phyloP scores from a whole-genome alignment of 148 eudicot species.

The Rhododendron ferrugineum region DNA sequence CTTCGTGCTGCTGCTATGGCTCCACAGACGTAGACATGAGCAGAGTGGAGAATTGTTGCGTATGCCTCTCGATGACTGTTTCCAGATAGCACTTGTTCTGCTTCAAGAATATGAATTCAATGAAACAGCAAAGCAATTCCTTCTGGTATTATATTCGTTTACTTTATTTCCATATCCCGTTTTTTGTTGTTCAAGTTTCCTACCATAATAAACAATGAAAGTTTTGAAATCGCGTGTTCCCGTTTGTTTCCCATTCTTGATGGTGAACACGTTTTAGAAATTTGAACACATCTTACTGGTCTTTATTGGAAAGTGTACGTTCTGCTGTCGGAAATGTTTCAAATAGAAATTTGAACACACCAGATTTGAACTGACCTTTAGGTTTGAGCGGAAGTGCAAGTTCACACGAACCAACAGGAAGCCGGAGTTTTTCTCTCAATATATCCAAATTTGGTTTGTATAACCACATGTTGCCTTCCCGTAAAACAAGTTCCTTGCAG shows the following conservation, averaged over 20 bases:
- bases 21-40: constrained; percentile 71
- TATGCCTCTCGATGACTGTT: constrained; percentile 60
- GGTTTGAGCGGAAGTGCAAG: constrained; percentile 64
- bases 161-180: background rate
- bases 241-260: background rate
- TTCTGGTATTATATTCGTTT: background rate
- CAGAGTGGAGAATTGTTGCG: constrained; percentile 81
- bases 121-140: background rate
- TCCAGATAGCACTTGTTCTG: constrained; percentile 36
- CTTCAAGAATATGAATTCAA: background rate
- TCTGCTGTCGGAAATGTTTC: background rate
- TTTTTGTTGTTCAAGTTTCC: background rate
- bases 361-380: constrained; percentile 28
- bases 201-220: background rate
- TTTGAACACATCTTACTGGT: background rate
- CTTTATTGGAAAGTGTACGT: background rate
- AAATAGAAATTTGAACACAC: background rate
- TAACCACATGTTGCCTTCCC: constrained; percentile 56
- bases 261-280: background rate
- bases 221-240: background rate
- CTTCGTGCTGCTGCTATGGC: constrained; percentile 86
- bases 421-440: constrained; percentile 51
- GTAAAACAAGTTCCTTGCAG: constrained; percentile 62
- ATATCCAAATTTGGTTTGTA: constrained; percentile 52
- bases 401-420: constrained; percentile 90